Percentiles rank a stretch among this genome's conserved stretches.
Evolutionary conservation across 139 green algal genomes (phyloP).

Genomic region (Chlamydomonas asymmetrica): DNA sequence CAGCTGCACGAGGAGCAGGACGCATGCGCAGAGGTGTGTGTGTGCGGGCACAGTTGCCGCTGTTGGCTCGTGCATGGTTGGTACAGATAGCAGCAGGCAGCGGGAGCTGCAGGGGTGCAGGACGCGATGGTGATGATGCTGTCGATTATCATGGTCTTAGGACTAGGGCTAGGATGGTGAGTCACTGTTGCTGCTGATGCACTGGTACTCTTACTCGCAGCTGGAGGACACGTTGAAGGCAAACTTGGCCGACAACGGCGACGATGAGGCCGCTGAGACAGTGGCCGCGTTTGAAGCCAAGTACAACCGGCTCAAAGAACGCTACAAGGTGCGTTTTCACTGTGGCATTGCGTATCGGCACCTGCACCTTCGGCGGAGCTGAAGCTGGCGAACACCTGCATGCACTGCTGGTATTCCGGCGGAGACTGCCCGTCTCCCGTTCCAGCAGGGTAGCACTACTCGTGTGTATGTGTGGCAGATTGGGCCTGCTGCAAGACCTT

Average conservation of each 20-base stretch:
- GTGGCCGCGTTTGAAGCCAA: constrained; percentile 53
- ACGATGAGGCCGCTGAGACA: constrained; percentile 26
- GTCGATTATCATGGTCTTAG: not conserved
- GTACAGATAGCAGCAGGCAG: no score
- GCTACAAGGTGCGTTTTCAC: constrained; percentile 44
- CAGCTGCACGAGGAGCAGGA: constrained; percentile 39
- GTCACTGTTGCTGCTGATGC: not conserved
- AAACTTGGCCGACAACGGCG: constrained; percentile 8
- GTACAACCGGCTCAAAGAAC: constrained; percentile 53
- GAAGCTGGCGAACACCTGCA: no score
- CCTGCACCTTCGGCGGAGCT: no score
- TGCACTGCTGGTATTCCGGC: no score
- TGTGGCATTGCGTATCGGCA: no score
- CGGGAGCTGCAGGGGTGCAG: constrained; percentile 10
- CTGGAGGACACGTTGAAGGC: constrained; percentile 25
- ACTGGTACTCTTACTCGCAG: not conserved
- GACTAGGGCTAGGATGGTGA: not conserved
- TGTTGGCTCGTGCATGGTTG: no score
- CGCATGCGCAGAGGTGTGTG: constrained; percentile 21
- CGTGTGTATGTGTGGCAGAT: no score
- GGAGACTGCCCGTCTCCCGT: no score
- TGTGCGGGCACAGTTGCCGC: no score
- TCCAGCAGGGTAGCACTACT: no score
- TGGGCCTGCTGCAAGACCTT: no score
- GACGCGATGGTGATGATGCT: no score